Evolutionary conservation across 495 filamentous ascomycete genomes (phyloP).

Genomic region (Neurospora sp.): DNA sequence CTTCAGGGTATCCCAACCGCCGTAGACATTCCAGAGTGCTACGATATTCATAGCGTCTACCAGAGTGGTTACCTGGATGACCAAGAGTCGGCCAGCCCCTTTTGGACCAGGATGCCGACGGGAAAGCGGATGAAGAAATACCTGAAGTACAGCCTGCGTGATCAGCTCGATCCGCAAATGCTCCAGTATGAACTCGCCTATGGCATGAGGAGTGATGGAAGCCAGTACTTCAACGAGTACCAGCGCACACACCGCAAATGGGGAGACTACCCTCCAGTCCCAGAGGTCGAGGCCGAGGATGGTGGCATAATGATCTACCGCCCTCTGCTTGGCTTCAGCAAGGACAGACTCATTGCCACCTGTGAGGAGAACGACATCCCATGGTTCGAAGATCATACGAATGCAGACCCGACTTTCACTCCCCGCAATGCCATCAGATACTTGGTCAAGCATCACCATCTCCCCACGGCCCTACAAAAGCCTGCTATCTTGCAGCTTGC

Average conservation of each 20-base stretch:
- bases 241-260: background rate
- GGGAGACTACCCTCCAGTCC: background rate
- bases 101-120: conserved; percentile 16
- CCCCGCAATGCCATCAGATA: conserved; percentile 69
- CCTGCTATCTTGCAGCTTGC: conserved; percentile 51
- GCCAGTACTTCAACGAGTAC: conserved; percentile 15
- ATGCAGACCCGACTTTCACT: conserved; percentile 67
- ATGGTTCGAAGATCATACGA: conserved; percentile 85
- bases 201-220: conserved; percentile 2
- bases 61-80: conserved; percentile 51
- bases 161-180: conserved; percentile 10
- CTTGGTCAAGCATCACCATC: conserved; percentile 42
- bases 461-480: conserved; percentile 63
- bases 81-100: conserved; percentile 16
- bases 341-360: conserved; percentile 60
- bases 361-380: conserved; percentile 52
- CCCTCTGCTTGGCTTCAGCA: conserved; percentile 65
- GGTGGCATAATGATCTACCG: conserved; percentile 65
- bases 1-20: conserved; percentile 57
- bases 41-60: conserved; percentile 59
- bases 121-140: conserved; percentile 1
- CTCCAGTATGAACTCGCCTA: conserved; percentile 4
- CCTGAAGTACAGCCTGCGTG: conserved; percentile 14
- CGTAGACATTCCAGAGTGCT: conserved; percentile 71
- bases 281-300: conserved; percentile 39